These are phyloP conservation scores for Erythrophleum fordii DNA, from an alignment of 306 rosid species.

Conservation along the genomic window DNA sequence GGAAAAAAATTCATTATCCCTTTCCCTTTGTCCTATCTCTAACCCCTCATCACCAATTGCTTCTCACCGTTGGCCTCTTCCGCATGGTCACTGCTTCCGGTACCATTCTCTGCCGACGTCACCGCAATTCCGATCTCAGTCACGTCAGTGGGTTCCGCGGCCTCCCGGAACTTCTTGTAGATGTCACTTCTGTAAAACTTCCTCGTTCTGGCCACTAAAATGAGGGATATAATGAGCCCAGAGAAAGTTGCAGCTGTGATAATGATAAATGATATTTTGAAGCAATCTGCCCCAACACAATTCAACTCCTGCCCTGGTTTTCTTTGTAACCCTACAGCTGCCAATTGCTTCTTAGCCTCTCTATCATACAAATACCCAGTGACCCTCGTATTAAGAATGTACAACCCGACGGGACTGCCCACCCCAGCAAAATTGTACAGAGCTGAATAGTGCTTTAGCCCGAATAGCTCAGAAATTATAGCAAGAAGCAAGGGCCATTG, in stretches of 20 bases:
- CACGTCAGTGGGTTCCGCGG: neutral
- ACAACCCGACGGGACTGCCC: conserved; percentile 68
- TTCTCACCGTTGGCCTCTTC: neutral
- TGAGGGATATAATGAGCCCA: conserved; percentile 45
- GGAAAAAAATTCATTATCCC: no score
- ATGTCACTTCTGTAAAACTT: conserved; percentile 52
- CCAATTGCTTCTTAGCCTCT: conserved; percentile 48
- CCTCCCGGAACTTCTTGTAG: conserved; percentile 37
- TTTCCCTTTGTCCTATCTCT: no score
- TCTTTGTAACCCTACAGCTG: neutral
- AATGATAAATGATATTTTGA: conserved; percentile 47
- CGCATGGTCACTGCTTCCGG: neutral
- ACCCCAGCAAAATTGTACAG: conserved; percentile 66
- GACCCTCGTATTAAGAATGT: conserved; percentile 41
- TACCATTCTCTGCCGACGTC: neutral
- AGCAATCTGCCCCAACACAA: conserved; percentile 51
- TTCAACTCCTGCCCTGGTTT: conserved; percentile 36
- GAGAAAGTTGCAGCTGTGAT: conserved; percentile 42
- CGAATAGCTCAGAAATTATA: conserved; percentile 83
- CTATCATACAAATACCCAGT: conserved; percentile 53
- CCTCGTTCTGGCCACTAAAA: conserved; percentile 55
- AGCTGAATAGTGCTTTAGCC: conserved; percentile 76
- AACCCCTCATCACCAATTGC: neutral
- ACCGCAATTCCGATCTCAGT: conserved; percentile 2
- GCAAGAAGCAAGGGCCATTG: conserved; percentile 83